Evolutionary conservation across 1,139 yeast species (phyloP), one percentile per base, ranked within the genome.

Genomic region (Hansenula sp.): DNA sequence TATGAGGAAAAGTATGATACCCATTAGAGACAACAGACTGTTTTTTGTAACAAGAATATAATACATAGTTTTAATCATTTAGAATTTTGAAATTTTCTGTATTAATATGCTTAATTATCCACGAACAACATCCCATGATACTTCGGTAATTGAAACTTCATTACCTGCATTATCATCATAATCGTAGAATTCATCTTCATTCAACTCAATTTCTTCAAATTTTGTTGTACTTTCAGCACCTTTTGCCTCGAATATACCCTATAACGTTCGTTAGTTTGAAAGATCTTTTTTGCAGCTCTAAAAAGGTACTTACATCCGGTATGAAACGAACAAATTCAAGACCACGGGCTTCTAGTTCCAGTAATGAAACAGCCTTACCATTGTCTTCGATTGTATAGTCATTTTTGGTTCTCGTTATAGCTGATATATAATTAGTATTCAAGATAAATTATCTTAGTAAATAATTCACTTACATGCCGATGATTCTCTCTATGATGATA

Each of bases 101-200:
- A 8, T 18, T 26, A 32, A 18, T 20, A 25, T 4, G 12, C 17
- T n/a, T n/a, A 9, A 14, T 39, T 38, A 48, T 13, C 46, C 44
- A 39, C 56, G 56, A 10, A 59, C 53, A 36, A 80, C 61, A 11
- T 68, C 73, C 86, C 95, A 89, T 40, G 67, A 58, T 17, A 81
- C 71, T 9, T 87, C 92, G 2, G 85, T 78, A 14, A 92, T 74
- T 31, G 94, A 79, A 19, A 89, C 97, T 60, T 92, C 97, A 22
- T 69, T 77, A 11, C 79, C 77, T 6, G 86, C 82, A 55, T 81
- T 77, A 44, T 92, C 97, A 58, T 92, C 97, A 59, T 90, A 94
- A 56, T 92, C 98, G 59, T 82, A 92, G 95, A 96, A 90, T 59
- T 92, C 97, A 34, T 76, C 79, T 32, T 88, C 97, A 32, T 72